Base-by-base conservation (phyloP, 2,329 filamentous ascomycete genomes). In the Nigrospora oryzae region DNA sequence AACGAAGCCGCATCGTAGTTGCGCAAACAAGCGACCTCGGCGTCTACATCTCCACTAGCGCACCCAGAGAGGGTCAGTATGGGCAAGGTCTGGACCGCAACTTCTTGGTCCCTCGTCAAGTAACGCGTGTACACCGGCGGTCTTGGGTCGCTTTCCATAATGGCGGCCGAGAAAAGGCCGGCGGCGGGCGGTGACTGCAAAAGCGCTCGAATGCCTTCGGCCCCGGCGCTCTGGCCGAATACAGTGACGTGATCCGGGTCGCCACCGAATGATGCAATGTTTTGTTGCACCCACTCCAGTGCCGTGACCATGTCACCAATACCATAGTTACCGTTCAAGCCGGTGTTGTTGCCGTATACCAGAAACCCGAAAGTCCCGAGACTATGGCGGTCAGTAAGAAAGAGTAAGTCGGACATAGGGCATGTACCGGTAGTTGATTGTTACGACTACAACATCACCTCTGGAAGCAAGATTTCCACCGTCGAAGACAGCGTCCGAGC, bases 391-490 rank as follows among this genome's bases (percentile, higher is more conserved):
- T 35, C 33, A 13, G 12, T 13, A 15, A 13, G 33, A 35, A 13
- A 35, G 33, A 15, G 12, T 35, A 35, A 5, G 33, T 35, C 33
- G 33, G n/a, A 35, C 5, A 13, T 15, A 13, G 12, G 12, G 33
- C 33, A 35, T 10, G n/a, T 35, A 11, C 10, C 79, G 73, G 57
- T 82, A 82, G 61, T 82, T 81, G 62, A 81, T 75, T 16, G 63
- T 58, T 8, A 83, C 78, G 3, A 79, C 68, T 0, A 83, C 74
- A 15, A 81, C 68, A 48, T 81, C 77, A 17, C 76, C 76, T 40
- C 77, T 68, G 3, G 74, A 77, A 0, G 73, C 77, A 3, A 81
- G 61, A 49, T 77, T 77, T 3, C 73, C 73, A 16, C 75, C 74
- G 48, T 82, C 77, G 28, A 62, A 62, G 2, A 60, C 61, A 2